A percentile compares a stretch with the other conserved stretches of the same genome.
These are phyloP conservation scores for Lactarius tabidus DNA, from an alignment of 768 basidiomycete genomes.

Conservation along the genomic window DNA sequence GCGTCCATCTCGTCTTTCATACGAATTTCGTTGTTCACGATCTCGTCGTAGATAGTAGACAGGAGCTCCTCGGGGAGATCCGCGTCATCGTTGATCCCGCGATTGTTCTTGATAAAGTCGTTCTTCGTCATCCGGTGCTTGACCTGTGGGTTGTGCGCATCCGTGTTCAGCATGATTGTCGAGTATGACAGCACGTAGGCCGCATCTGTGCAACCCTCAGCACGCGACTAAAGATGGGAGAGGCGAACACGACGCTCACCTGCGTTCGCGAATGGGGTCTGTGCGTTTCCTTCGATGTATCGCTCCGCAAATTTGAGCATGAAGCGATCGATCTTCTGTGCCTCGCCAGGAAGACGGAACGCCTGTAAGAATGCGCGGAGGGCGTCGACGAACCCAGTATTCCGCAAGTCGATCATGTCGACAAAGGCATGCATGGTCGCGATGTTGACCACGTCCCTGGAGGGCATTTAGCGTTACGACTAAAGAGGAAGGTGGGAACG, in stretches of 20 bases:
- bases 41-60: conserved; percentile 81
- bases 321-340: conserved; percentile 97
- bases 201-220: conserved; percentile 52
- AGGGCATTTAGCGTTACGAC: background rate
- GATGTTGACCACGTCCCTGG: conserved; percentile 83
- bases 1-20: conserved; percentile 97
- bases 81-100: conserved; percentile 89
- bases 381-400: conserved; percentile 81
- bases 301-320: conserved; percentile 99
- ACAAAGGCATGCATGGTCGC: conserved; percentile 98
- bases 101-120: conserved; percentile 93
- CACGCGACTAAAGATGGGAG: background rate
- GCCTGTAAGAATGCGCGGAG: conserved; percentile 87
- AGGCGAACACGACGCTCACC: conserved; percentile 58
- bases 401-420: conserved; percentile 83
- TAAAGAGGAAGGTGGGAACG: background rate
- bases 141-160: conserved; percentile 91
- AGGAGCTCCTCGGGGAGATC: conserved; percentile 88
- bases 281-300: conserved; percentile 84
- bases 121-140: conserved; percentile 91
- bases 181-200: conserved; percentile 96
- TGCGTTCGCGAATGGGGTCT: conserved; percentile 89
- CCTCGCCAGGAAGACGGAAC: conserved; percentile 94
- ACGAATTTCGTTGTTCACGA: conserved; percentile 86
- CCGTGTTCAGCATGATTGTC: conserved; percentile 94